phyloP scores from a whole-genome alignment of 176 grass and related monocot genomes.

The Ensete ventricosum region DNA sequence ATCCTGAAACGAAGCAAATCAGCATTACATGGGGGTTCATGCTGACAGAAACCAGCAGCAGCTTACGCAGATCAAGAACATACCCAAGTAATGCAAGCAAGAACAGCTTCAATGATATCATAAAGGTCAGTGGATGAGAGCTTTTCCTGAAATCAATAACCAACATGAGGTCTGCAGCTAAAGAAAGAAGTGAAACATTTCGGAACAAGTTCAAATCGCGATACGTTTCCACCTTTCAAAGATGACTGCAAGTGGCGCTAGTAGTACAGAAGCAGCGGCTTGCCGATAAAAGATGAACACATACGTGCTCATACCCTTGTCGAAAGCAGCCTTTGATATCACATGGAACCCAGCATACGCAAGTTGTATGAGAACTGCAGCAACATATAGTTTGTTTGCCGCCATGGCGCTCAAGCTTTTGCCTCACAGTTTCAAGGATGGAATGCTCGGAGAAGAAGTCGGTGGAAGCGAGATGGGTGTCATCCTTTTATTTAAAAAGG shows the following conservation, averaged over 20 bases:
- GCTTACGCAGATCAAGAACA: neutral
- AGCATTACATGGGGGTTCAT: neutral
- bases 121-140: conserved; percentile 26
- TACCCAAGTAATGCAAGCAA: conserved; percentile 51
- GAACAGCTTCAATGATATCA: conserved; percentile 62
- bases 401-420: neutral
- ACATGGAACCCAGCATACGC: conserved; percentile 65
- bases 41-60: neutral
- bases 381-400: conserved; percentile 42
- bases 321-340: conserved; percentile 55
- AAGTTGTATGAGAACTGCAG: conserved; percentile 52
- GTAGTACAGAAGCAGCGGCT: conserved; percentile 39
- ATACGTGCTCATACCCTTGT: conserved; percentile 47
- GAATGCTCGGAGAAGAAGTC: neutral
- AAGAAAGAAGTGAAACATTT: neutral
- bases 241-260: conserved; percentile 42
- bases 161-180: neutral
- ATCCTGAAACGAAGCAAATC: conserved; percentile 17
- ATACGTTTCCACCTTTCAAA: conserved; percentile 17
- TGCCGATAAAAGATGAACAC: conserved; percentile 91
- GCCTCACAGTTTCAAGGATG: neutral
- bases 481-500: neutral
- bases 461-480: neutral
- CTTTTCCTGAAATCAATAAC: conserved; percentile 30
- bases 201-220: neutral